phyloP scores from a whole-genome alignment of 139 green algal genomes.

The Coelastrella sp. region DNA sequence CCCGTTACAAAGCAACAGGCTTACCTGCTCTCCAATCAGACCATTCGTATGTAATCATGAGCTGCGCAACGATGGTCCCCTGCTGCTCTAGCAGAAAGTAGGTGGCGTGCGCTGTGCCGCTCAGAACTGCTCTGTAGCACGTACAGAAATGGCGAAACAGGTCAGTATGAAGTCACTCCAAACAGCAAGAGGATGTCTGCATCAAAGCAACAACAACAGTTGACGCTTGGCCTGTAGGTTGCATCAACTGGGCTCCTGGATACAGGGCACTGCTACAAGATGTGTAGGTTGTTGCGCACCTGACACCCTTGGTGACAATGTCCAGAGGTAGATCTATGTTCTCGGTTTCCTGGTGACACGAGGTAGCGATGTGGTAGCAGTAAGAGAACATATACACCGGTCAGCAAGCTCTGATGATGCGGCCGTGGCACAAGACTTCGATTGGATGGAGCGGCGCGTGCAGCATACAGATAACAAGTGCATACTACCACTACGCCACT shows the following conservation, averaged over 20 bases:
- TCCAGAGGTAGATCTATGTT: slow-evolving; percentile 46
- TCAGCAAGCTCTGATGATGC: too few relatives aligned
- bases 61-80: slow-evolving; percentile 55
- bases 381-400: too few relatives aligned
- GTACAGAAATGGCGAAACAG: background rate
- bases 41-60: slow-evolving; percentile 80
- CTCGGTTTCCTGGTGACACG: slow-evolving; percentile 55
- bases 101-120: background rate
- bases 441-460: too few relatives aligned
- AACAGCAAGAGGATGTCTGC: background rate
- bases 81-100: slow-evolving; percentile 51
- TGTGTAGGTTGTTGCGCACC: background rate
- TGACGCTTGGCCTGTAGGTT: too few relatives aligned
- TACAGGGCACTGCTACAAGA: too few relatives aligned
- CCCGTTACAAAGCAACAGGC: too few relatives aligned
- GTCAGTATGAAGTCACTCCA: too few relatives aligned
- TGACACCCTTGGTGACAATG: slow-evolving; percentile 43
- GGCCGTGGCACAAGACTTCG: too few relatives aligned
- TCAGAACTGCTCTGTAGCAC: slow-evolving; percentile 38
- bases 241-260: too few relatives aligned
- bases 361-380: background rate
- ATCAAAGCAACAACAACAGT: background rate
- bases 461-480: background rate
- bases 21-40: slow-evolving; percentile 4
- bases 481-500: background rate